Evolutionary conservation across 805 yeast genomes (phyloP).

Genomic region (Osmozyma mogii): DNA sequence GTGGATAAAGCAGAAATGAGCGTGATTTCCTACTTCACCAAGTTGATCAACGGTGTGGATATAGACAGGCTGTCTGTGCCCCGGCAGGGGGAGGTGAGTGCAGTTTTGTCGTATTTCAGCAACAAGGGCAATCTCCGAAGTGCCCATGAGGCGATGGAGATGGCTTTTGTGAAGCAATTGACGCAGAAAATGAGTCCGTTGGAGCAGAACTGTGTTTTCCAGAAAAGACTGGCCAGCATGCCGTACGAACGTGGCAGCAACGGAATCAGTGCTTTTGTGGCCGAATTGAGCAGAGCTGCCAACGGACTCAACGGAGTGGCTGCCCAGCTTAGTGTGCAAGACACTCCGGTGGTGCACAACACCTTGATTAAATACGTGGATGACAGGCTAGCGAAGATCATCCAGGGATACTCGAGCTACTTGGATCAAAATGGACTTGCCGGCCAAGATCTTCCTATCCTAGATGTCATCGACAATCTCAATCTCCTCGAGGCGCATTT

Average conservation of each 20-base stretch:
- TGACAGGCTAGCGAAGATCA: constrained; percentile 6
- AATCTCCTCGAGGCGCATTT: constrained; percentile 10
- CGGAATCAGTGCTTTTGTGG: constrained; percentile 48
- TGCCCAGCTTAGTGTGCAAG: constrained; percentile 7
- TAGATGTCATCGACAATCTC: constrained; percentile 41
- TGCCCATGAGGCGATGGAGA: constrained; percentile 11
- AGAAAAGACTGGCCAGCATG: constrained; percentile 22
- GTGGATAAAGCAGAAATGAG: constrained; percentile 51
- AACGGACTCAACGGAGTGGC: constrained; percentile 13
- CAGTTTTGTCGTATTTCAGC: constrained; percentile 7
- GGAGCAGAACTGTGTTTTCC: constrained; percentile 39
- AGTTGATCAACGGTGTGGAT: constrained; percentile 12
- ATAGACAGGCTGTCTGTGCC: constrained; percentile 4
- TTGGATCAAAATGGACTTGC: constrained; percentile 6
- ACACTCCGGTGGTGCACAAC: constrained; percentile 8
- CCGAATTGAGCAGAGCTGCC: constrained; percentile 42
- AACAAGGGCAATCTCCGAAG: constrained; percentile 6
- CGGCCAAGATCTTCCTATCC: constrained; percentile 20
- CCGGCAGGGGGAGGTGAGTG: constrained; percentile 6
- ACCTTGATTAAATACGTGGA: constrained; percentile 9
- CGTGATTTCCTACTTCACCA: constrained; percentile 41
- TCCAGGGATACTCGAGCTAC: constrained; percentile 5
- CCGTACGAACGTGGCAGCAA: constrained; percentile 57
- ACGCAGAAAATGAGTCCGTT: constrained; percentile 16
- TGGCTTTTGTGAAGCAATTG: constrained; percentile 5